Evolutionary conservation across 495 filamentous ascomycete species (phyloP).

Genomic region (Xylaria grammica): DNA sequence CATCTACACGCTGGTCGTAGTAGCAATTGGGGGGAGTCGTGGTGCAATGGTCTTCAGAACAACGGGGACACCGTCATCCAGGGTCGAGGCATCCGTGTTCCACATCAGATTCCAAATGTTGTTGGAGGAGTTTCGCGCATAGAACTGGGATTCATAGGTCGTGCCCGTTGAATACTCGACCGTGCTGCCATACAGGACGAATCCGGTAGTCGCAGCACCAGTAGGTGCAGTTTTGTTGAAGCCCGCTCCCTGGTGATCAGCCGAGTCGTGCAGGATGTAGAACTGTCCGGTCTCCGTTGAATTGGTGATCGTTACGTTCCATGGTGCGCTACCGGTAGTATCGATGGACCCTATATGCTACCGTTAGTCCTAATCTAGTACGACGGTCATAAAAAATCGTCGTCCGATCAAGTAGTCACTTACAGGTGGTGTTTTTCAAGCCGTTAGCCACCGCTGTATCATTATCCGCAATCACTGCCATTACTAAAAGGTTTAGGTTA

Average conservation of each 20-base stretch:
- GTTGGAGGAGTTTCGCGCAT: neutral
- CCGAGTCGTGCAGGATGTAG: neutral
- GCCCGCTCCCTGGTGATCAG: neutral
- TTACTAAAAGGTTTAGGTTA: neutral
- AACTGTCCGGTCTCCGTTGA: neutral
- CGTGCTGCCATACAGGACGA: neutral
- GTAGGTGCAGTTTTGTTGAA: slow-evolving; percentile 3
- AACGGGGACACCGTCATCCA: slow-evolving; percentile 6
- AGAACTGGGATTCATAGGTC: slow-evolving; percentile 5
- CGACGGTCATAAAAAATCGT: no score
- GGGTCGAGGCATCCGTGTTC: neutral
- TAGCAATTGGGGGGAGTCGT: neutral
- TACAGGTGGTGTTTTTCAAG: slow-evolving; percentile 1
- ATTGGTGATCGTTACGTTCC: neutral
- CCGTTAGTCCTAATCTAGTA: neutral
- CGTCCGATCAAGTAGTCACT: neutral
- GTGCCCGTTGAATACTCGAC: neutral
- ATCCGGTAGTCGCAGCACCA: neutral
- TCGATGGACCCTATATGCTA: neutral
- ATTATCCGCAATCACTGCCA: slow-evolving; percentile 2
- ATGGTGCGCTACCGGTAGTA: neutral
- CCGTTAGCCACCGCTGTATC: neutral
- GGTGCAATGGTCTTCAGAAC: neutral
- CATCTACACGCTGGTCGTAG: neutral
- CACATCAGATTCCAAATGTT: neutral